Conservation (phyloP, 257 asterid genomes). For the Solanum pennellii region DNA sequence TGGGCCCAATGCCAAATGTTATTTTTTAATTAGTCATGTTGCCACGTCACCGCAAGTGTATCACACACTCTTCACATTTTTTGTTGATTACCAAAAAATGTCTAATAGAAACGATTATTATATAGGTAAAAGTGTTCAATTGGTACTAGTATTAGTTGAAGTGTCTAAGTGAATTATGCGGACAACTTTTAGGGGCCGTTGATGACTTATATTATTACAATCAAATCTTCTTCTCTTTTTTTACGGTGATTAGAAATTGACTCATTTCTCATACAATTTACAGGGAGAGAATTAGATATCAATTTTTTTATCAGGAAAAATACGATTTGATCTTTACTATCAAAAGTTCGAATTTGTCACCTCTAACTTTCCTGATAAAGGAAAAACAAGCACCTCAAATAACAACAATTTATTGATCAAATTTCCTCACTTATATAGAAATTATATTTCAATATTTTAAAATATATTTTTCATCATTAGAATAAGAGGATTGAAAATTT, state of each 20-base stretch:
- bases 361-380: neutral
- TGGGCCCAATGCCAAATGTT: too few relatives aligned
- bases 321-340: neutral
- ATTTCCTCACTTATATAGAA: neutral
- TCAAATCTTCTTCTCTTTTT: neutral
- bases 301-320: neutral
- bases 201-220: neutral
- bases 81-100: too few relatives aligned
- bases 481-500: too few relatives aligned
- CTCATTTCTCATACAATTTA: neutral
- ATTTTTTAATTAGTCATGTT: too few relatives aligned
- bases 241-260: neutral
- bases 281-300: neutral
- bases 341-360: neutral
- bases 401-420: neutral
- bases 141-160: too few relatives aligned
- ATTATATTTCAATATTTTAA: neutral
- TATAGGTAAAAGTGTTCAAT: too few relatives aligned
- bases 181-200: too few relatives aligned
- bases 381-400: neutral
- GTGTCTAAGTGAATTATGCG: too few relatives aligned
- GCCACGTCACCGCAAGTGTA: too few relatives aligned
- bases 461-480: too few relatives aligned
- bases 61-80: too few relatives aligned
- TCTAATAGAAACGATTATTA: too few relatives aligned